A percentile compares a stretch with the other conserved stretches of the same genome.
Evolutionary conservation across 2,329 filamentous ascomycete species (phyloP).

Genomic region (Rhexocercosporidium sp.): DNA sequence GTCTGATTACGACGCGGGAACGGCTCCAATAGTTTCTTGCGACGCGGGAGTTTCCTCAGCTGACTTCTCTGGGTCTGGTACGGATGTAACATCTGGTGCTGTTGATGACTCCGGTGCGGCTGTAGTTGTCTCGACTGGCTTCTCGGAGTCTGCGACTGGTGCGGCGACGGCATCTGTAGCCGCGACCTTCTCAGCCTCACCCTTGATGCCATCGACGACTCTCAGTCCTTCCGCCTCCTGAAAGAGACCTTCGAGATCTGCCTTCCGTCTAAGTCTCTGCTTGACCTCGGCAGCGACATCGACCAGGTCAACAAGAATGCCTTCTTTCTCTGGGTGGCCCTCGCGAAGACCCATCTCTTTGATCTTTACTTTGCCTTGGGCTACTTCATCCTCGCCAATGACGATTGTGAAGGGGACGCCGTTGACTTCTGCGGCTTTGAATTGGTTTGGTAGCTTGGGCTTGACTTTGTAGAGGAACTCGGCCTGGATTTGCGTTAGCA

Average conservation of each 20-base stretch:
- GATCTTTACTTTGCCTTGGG: conserved; percentile 81
- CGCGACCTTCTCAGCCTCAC: conserved; percentile 29
- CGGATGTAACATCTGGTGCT: not conserved
- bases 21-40: conserved; percentile 33
- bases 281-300: conserved; percentile 69
- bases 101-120: not conserved
- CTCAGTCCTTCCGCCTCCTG: conserved; percentile 39
- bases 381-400: conserved; percentile 88
- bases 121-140: not conserved
- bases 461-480: conserved; percentile 92
- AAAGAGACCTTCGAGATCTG: conserved; percentile 38
- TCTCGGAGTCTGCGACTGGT: conserved; percentile 8
- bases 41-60: conserved; percentile 24
- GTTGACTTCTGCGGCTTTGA: conserved; percentile 83
- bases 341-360: conserved; percentile 84
- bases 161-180: not conserved
- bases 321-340: conserved; percentile 89
- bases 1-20: conserved; percentile 35
- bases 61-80: conserved; percentile 25
- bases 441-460: conserved; percentile 86
- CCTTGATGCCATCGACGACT: conserved; percentile 40
- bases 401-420: conserved; percentile 87
- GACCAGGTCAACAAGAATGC: conserved; percentile 71
- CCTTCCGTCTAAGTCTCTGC: conserved; percentile 49
- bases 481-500: conserved; percentile 52